Percentiles rank a stretch among this genome's conserved stretches.
Conservation (phyloP, 2,329 filamentous ascomycete genomes). For the Claviceps sp. region DNA sequence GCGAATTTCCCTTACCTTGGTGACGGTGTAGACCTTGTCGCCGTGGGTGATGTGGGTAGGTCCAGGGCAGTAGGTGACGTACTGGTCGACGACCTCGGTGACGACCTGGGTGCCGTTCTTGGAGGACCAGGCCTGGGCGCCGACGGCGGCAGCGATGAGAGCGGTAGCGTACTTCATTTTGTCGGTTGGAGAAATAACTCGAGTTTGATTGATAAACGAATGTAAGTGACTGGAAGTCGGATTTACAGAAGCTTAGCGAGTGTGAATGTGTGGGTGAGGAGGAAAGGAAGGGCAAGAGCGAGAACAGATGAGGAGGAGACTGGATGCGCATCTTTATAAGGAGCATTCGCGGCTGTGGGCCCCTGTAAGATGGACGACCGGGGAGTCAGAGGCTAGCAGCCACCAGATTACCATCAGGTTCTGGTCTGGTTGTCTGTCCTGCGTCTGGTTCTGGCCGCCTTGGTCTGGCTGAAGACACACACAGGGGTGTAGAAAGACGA, state of each 20-base stretch:
- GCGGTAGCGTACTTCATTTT: conserved; percentile 53
- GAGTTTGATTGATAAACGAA: conserved; percentile 30
- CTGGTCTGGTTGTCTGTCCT: too few relatives aligned
- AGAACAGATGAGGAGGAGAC: conserved; percentile 15
- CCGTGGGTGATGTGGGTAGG: conserved; percentile 51
- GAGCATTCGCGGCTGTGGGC: conserved; percentile 5
- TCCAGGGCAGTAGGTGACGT: conserved; percentile 60
- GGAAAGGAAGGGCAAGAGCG: conserved; percentile 16
- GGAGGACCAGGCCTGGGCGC: conserved; percentile 8
- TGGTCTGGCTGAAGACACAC: too few relatives aligned
- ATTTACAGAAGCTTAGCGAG: conserved; percentile 25
- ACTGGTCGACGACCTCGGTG: conserved; percentile 52
- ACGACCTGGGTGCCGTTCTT: conserved; percentile 36
- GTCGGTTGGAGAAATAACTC: conserved; percentile 30
- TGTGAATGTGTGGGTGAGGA: conserved; percentile 37
- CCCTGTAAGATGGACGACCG: too few relatives aligned
- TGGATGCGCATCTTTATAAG: conserved; percentile 38
- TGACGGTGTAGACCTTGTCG: conserved; percentile 55
- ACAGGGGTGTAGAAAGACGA: too few relatives aligned
- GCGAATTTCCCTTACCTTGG: conserved; percentile 31
- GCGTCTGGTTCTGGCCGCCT: too few relatives aligned
- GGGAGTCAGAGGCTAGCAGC: too few relatives aligned
- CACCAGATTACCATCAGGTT: too few relatives aligned
- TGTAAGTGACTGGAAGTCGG: conserved; percentile 47
- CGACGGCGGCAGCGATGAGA: conserved; percentile 34